Conservation (phyloP, 2,329 filamentous ascomycete species). For the Fonsecaea monophora region DNA sequence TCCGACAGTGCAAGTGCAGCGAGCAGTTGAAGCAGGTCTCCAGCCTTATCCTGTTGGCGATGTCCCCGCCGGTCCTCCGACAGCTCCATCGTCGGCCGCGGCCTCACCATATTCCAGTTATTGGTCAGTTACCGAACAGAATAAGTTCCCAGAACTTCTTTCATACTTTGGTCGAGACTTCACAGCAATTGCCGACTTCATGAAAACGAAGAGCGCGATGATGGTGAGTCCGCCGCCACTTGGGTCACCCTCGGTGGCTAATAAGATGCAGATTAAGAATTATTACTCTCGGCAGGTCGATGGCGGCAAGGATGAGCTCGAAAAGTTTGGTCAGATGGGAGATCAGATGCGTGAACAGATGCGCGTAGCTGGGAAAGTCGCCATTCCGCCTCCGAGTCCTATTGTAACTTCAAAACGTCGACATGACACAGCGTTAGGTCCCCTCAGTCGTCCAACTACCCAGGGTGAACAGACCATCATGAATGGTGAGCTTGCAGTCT, state of each 20-base stretch:
- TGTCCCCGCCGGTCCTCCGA: conserved; percentile 10
- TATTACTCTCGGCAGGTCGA: conserved; percentile 56
- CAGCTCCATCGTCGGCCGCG: conserved; percentile 13
- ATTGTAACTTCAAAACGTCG: conserved; percentile 53
- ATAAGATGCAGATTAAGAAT: conserved; percentile 54
- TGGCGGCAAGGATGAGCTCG: conserved; percentile 53
- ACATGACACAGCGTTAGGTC: conserved; percentile 53
- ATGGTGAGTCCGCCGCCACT: conserved; percentile 50
- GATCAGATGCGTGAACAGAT: conserved; percentile 57
- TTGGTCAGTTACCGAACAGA: conserved; percentile 59
- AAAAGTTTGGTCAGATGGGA: conserved; percentile 50
- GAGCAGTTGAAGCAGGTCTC: conserved; percentile 22
- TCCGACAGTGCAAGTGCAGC: conserved; percentile 24
- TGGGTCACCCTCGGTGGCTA: conserved; percentile 12
- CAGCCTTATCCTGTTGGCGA: conserved; percentile 28
- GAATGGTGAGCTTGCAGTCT: conserved; percentile 50
- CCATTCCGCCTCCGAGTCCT: conserved; percentile 52
- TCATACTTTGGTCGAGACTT: conserved; percentile 58
- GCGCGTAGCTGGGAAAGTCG: conserved; percentile 53
- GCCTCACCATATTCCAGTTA: conserved; percentile 56
- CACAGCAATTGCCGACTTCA: conserved; percentile 56
- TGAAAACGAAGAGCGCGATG: conserved; percentile 60
- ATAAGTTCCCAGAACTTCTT: conserved; percentile 55
- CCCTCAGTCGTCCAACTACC: conserved; percentile 30
- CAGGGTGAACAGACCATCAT: conserved; percentile 45